These are phyloP conservation scores for Colletotrichum melonis DNA, from an alignment of 2,329 filamentous ascomycete genomes.

Conservation along the genomic window DNA sequence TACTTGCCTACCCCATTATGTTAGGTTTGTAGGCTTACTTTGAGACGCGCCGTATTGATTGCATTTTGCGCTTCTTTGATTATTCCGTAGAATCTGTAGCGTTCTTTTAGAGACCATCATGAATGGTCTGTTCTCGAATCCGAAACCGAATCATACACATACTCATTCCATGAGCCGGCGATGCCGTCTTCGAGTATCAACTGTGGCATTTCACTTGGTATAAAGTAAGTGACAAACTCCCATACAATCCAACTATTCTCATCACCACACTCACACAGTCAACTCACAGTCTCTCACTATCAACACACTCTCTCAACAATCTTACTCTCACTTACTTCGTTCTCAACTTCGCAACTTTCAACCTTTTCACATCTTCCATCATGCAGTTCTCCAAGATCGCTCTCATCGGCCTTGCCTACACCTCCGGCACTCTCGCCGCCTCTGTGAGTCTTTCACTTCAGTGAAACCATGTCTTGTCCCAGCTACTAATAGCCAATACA, in stretches of 20 bases:
- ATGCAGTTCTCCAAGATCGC: slow-evolving; percentile 1
- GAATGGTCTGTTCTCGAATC: no score
- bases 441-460: not conserved
- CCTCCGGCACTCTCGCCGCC: not conserved
- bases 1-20: not conserved
- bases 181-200: no score
- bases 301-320: no score
- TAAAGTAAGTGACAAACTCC: no score
- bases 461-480: no score
- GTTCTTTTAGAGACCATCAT: not conserved
- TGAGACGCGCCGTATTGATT: not conserved
- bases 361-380: not conserved
- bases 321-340: not conserved
- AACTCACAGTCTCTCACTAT: no score
- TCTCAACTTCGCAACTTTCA: not conserved
- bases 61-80: not conserved
- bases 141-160: no score
- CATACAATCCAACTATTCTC: no score
- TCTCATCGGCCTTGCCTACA: not conserved
- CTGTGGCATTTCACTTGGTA: no score
- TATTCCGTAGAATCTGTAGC: no score
- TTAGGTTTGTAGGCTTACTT: not conserved
- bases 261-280: no score
- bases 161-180: no score
- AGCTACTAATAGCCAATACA: not conserved